Conservation (phyloP, 345 rosid genomes). For the Syzygium oleosum region DNA sequence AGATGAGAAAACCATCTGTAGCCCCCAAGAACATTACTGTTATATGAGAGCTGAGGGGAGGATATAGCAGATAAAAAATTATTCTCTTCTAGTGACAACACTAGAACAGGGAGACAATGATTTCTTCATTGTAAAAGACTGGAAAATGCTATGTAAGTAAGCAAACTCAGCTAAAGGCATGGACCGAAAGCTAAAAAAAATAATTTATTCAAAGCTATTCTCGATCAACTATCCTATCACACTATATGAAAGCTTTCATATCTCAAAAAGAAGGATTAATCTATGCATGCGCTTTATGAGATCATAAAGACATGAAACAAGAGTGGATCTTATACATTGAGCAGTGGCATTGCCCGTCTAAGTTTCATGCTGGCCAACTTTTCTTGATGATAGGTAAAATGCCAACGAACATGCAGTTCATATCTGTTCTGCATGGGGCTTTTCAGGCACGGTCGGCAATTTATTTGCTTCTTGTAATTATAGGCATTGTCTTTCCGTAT, state of each 20-base stretch:
- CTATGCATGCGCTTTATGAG: not conserved
- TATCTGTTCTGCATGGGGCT: not conserved
- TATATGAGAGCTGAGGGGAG: not conserved
- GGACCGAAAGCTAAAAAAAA: not conserved
- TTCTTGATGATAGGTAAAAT: not conserved
- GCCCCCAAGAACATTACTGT: not conserved
- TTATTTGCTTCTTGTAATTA: not conserved
- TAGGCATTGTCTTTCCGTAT: not conserved
- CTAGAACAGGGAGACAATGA: not conserved
- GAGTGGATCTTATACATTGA: not conserved
- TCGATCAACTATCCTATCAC: not conserved
- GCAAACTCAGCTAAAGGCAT: not conserved
- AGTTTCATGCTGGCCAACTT: not conserved
- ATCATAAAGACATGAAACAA: not conserved
- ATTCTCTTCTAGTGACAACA: not conserved
- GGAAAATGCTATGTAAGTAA: not conserved
- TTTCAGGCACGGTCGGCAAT: not conserved
- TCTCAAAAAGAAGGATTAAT: not conserved
- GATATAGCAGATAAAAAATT: not conserved
- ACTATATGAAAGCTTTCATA: not conserved
- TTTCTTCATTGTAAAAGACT: not conserved
- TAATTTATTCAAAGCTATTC: not conserved
- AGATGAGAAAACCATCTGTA: slow-evolving; percentile 92
- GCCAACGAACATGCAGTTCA: not conserved
- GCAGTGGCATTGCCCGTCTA: not conserved